A percentile compares a stretch with the other conserved stretches of the same genome.
Conservation (phyloP, 2,329 filamentous ascomycete species). For the Talaromyces marneffei region DNA sequence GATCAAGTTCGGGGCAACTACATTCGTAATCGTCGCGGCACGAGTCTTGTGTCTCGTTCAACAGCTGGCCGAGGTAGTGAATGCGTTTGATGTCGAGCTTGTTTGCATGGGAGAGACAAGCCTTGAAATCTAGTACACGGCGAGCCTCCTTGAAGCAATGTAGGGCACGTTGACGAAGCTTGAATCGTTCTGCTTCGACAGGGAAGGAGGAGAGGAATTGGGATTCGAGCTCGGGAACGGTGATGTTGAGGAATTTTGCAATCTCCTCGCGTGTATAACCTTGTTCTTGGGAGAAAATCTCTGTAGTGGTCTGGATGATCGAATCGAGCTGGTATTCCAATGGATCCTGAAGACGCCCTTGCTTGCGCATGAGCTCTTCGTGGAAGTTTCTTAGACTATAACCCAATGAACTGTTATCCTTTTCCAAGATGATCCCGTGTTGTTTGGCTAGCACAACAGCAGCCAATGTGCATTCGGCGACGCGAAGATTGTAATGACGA, state of each 20-base stretch:
- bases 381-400: constrained; percentile 84
- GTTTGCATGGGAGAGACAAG: constrained; percentile 57
- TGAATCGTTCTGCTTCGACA: constrained; percentile 80
- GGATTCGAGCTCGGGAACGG: constrained; percentile 64
- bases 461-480: constrained; percentile 90
- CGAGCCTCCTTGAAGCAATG: constrained; percentile 89
- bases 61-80: constrained; percentile 66
- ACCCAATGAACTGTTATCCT: constrained; percentile 75
- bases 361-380: constrained; percentile 63
- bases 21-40: constrained; percentile 87
- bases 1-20: constrained; percentile 86
- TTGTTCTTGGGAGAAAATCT: constrained; percentile 68
- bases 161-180: constrained; percentile 76
- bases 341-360: constrained; percentile 43
- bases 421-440: constrained; percentile 59
- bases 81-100: constrained; percentile 62
- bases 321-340: constrained; percentile 65
- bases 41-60: constrained; percentile 85
- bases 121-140: constrained; percentile 77
- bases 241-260: constrained; percentile 62
- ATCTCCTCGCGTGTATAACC: constrained; percentile 89
- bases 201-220: constrained; percentile 84
- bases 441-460: constrained; percentile 61
- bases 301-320: constrained; percentile 63
- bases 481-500: constrained; percentile 91